These are phyloP conservation scores for Candida argentea DNA, from an alignment of 805 yeast species.

Conservation along the genomic window DNA sequence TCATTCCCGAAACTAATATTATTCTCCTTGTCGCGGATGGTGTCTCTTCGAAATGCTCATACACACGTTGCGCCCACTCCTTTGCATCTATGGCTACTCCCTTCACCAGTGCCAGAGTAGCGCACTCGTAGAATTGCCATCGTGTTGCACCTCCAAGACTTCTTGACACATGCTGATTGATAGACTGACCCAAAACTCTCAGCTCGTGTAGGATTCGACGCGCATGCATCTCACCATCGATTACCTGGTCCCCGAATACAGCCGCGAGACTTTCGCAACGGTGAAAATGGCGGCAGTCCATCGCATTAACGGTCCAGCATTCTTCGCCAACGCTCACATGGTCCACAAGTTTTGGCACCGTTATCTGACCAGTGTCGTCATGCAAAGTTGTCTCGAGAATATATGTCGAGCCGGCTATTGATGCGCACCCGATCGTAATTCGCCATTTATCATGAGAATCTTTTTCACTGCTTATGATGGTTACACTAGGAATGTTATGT, in stretches of 20 bases:
- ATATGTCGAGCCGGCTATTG: conserved; percentile 39
- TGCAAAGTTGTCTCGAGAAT: conserved; percentile 25
- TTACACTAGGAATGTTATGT: conserved; percentile 48
- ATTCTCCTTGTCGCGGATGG: too few species aligned
- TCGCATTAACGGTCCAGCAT: conserved; percentile 43
- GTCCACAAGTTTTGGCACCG: neutral
- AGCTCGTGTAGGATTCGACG: conserved; percentile 31
- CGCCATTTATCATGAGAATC: conserved; percentile 12
- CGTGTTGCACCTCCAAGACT: conserved; percentile 19
- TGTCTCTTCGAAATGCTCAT: too few species aligned
- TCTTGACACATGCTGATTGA: conserved; percentile 20
- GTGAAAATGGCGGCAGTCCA: conserved; percentile 33
- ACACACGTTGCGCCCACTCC: too few species aligned
- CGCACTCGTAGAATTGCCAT: conserved; percentile 24
- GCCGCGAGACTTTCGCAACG: conserved; percentile 39
- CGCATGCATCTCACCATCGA: conserved; percentile 19
- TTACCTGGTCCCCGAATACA: conserved; percentile 35
- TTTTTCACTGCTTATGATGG: conserved; percentile 20
- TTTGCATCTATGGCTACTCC: too few species aligned
- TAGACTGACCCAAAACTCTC: conserved; percentile 23
- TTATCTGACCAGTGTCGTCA: neutral
- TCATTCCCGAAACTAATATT: conserved; percentile 39
- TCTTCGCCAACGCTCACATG: conserved; percentile 27
- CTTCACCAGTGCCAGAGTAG: too few species aligned
- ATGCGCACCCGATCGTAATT: conserved; percentile 24